Conservation (phyloP, 2,329 filamentous ascomycete genomes). For the Drechslerella dactyloides region DNA sequence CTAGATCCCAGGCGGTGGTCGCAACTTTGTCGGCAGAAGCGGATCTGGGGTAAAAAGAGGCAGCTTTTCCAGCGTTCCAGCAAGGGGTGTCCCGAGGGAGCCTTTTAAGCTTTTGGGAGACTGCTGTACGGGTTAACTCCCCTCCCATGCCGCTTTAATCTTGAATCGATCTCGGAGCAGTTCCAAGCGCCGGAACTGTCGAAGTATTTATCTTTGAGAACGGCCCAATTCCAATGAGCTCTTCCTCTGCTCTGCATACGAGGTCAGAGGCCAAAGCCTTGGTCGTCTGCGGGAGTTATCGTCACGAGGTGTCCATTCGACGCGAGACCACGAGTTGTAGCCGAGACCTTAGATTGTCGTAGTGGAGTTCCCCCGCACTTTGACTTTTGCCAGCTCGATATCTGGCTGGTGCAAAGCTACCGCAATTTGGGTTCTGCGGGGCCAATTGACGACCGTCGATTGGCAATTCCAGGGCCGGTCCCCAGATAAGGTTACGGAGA, state of each 20-base stretch:
- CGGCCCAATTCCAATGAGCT: neutral
- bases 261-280: neutral
- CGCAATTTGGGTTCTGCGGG: too few species aligned
- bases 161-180: neutral
- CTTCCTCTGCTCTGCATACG: neutral
- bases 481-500: constrained; percentile 32
- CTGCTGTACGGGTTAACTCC: neutral
- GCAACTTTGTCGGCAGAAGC: constrained; percentile 11
- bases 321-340: constrained; percentile 29
- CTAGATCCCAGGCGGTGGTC: constrained; percentile 17
- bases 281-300: neutral
- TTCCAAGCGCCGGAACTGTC: neutral
- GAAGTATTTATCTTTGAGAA: constrained; percentile 7
- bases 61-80: neutral
- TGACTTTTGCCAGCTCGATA: neutral
- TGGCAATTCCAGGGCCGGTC: constrained; percentile 19
- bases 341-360: constrained; percentile 8
- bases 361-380: constrained; percentile 32
- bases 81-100: neutral
- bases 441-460: constrained; percentile 36
- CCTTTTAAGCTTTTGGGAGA: neutral
- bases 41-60: constrained; percentile 37
- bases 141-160: neutral
- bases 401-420: too few species aligned
- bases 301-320: constrained; percentile 26